These are phyloP conservation scores for Pholiota molesta DNA, from an alignment of 768 basidiomycete species.

Conservation along the genomic window DNA sequence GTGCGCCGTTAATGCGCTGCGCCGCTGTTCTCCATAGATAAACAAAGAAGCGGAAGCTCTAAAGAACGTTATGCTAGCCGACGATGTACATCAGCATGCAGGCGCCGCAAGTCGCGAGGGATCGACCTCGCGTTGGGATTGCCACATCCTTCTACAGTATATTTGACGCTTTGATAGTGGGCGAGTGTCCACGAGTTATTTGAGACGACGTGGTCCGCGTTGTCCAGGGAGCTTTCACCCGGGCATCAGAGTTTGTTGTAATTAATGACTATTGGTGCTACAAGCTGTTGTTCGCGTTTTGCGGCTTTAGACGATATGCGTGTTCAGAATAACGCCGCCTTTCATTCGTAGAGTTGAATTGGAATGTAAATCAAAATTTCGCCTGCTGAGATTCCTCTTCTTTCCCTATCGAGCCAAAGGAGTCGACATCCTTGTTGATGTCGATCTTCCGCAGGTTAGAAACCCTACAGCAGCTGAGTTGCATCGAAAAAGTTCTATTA, in stretches of 20 bases:
- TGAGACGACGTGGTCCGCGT: neutral
- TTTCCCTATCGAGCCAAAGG: no score
- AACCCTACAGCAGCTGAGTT: neutral
- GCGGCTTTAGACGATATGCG: neutral
- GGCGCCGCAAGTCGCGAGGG: neutral
- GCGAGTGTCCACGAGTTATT: neutral
- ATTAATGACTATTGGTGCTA: neutral
- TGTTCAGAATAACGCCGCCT: neutral
- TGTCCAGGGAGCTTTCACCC: constrained; percentile 1
- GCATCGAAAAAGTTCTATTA: neutral
- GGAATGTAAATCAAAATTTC: neutral
- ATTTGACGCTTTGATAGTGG: neutral
- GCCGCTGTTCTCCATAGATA: neutral
- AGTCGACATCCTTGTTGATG: neutral
- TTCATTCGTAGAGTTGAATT: neutral
- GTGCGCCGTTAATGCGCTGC: constrained; percentile 1
- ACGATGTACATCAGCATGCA: neutral
- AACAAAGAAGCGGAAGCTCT: neutral
- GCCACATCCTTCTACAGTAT: neutral
- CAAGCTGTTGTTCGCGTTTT: neutral
- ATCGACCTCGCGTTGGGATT: constrained; percentile 2
- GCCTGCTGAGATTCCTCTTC: neutral
- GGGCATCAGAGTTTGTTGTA: constrained; percentile 1
- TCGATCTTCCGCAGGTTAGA: neutral
- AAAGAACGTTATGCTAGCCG: neutral